Conservation (phyloP, 2,329 filamentous ascomycete genomes). For the Cladosporium oxysporum region DNA sequence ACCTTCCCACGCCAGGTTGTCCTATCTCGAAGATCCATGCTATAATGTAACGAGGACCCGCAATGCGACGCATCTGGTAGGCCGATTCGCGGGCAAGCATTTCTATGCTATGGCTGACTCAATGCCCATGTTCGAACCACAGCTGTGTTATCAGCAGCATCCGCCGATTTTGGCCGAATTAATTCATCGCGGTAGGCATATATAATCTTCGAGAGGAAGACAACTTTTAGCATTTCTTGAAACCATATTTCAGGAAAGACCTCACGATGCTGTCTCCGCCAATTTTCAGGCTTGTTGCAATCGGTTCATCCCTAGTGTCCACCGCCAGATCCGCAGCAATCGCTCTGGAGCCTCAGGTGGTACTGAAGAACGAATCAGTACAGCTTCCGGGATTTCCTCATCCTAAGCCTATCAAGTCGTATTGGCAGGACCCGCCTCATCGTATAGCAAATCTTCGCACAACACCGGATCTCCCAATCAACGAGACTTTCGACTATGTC, state of each 20-base stretch:
- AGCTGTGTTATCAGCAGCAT: too few species aligned
- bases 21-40: conserved; percentile 10
- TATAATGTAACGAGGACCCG: neutral
- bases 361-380: conserved; percentile 17
- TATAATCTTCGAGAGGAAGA: neutral
- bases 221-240: too few species aligned
- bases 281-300: neutral
- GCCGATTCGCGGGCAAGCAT: conserved; percentile 16
- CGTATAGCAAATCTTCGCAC: conserved; percentile 38
- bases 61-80: too few species aligned
- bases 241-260: neutral
- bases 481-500: conserved; percentile 35
- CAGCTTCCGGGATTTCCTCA: conserved; percentile 32
- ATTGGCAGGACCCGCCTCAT: conserved; percentile 45
- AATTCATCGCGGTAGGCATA: too few species aligned
- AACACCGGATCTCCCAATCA: conserved; percentile 26
- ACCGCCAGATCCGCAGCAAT: neutral
- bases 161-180: too few species aligned
- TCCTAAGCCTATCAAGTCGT: conserved; percentile 40
- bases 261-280: neutral
- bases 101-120: neutral
- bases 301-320: neutral
- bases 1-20: too few species aligned
- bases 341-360: too few species aligned
- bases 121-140: too few species aligned